A percentile compares a stretch with the other conserved stretches of the same genome.
Conservation (phyloP, 306 rosid genomes). For the Prunus mira region DNA sequence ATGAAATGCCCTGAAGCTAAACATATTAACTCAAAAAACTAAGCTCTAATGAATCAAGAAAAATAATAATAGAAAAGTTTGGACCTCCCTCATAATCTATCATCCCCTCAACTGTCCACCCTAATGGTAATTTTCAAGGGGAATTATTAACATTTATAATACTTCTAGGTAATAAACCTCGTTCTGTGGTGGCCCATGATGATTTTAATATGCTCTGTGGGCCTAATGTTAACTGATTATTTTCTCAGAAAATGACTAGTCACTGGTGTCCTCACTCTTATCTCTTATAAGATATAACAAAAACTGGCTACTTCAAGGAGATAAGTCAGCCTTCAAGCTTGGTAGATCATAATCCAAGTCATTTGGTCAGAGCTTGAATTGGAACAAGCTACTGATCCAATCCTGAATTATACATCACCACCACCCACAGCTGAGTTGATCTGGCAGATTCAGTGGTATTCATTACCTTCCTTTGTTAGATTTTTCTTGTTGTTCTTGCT, state of each 20-base stretch:
- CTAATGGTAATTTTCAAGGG: not conserved
- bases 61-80: not conserved
- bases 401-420: not conserved
- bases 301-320: not conserved
- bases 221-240: not conserved
- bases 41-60: not conserved
- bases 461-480: not conserved
- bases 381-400: not conserved
- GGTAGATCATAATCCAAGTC: not conserved
- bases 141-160: not conserved
- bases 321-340: not conserved
- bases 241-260: not conserved
- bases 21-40: not conserved
- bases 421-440: not conserved
- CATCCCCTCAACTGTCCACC: not conserved
- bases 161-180: not conserved
- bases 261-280: not conserved
- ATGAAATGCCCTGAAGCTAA: not conserved
- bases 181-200: not conserved
- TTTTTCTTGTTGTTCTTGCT: not conserved
- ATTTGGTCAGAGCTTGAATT: not conserved
- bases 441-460: not conserved
- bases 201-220: not conserved
- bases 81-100: not conserved
- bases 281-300: not conserved